A percentile compares a stretch with the other conserved stretches of the same genome.
Conservation (phyloP, 495 filamentous ascomycete species). For the Podospora conica region DNA sequence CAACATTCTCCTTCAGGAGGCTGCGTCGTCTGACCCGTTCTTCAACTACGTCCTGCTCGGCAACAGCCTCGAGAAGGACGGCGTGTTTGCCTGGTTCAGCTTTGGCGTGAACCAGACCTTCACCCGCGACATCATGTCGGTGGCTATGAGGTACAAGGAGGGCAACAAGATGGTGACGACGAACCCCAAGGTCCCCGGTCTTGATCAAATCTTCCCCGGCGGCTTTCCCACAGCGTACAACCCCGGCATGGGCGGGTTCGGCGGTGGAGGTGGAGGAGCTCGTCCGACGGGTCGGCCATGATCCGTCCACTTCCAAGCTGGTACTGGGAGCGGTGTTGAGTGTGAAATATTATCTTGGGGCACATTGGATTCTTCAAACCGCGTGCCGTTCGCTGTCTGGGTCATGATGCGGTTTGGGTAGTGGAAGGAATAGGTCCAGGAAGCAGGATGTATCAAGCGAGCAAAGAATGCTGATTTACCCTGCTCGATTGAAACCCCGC, state of each 20-base stretch:
- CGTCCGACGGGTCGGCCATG: background rate
- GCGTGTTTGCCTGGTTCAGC: constrained; percentile 48
- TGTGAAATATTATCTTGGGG: too few relatives aligned
- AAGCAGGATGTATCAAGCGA: too few relatives aligned
- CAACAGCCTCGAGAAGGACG: constrained; percentile 38
- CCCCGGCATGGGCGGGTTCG: background rate
- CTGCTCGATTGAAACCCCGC: too few relatives aligned
- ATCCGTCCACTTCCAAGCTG: background rate
- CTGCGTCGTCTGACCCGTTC: constrained; percentile 45
- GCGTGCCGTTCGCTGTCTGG: too few relatives aligned
- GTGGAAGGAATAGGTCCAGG: too few relatives aligned
- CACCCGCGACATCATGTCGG: background rate
- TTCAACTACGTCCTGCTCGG: constrained; percentile 47
- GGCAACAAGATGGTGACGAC: constrained; percentile 18
- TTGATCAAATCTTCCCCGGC: constrained; percentile 6
- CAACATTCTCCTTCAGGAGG: constrained; percentile 34
- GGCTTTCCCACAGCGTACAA: constrained; percentile 6
- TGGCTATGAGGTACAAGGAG: constrained; percentile 4
- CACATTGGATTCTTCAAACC: too few relatives aligned
- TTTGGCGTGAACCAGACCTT: constrained; percentile 41
- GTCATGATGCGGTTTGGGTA: too few relatives aligned
- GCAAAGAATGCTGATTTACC: too few relatives aligned
- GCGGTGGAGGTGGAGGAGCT: background rate
- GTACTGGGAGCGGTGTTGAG: background rate
- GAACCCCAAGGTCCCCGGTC: constrained; percentile 8